These are phyloP conservation scores for Colletotrichum sp. DNA, from an alignment of 2,329 filamentous ascomycete genomes.

Conservation along the genomic window DNA sequence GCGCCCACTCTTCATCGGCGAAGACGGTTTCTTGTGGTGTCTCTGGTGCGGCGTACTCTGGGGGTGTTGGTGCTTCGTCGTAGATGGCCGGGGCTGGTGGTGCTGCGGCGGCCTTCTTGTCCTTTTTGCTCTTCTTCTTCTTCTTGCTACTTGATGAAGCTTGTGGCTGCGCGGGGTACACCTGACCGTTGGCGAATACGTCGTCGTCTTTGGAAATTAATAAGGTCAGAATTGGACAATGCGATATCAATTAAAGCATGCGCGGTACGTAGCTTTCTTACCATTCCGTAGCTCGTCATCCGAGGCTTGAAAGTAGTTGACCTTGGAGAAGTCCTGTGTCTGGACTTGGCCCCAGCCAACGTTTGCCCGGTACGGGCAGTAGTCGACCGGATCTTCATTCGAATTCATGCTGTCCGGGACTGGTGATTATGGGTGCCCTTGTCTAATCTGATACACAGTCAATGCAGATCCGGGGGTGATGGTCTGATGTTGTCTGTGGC, in stretches of 20 bases:
- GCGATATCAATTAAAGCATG: not conserved
- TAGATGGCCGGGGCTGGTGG: not conserved
- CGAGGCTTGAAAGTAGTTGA: slow-evolving; percentile 43
- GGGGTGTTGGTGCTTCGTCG: not conserved
- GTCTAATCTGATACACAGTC: slow-evolving; percentile 7
- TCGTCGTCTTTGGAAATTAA: slow-evolving; percentile 2
- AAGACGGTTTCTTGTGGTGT: not conserved
- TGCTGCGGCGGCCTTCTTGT: slow-evolving; percentile 5
- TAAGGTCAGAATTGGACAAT: not conserved
- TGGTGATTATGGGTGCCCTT: slow-evolving; percentile 12
- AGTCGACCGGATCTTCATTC: slow-evolving; percentile 36
- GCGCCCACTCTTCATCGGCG: slow-evolving; percentile 15
- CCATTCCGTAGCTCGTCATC: slow-evolving; percentile 39
- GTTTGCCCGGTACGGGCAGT: slow-evolving; percentile 44
- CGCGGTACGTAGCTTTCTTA: not conserved
- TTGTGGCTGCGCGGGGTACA: slow-evolving; percentile 6
- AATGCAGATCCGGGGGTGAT: slow-evolving; percentile 7
- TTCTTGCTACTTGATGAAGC: slow-evolving; percentile 12
- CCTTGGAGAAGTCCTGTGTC: slow-evolving; percentile 47
- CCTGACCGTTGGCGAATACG: slow-evolving; percentile 12
- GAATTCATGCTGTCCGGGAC: slow-evolving; percentile 46
- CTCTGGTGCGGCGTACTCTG: not conserved
- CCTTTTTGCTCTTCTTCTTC: slow-evolving; percentile 25
- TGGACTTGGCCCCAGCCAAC: slow-evolving; percentile 43
- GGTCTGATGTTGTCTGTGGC: not conserved